Conservation (phyloP, 1,284 basidiomycete genomes). For the Cerioporus squamosus region DNA sequence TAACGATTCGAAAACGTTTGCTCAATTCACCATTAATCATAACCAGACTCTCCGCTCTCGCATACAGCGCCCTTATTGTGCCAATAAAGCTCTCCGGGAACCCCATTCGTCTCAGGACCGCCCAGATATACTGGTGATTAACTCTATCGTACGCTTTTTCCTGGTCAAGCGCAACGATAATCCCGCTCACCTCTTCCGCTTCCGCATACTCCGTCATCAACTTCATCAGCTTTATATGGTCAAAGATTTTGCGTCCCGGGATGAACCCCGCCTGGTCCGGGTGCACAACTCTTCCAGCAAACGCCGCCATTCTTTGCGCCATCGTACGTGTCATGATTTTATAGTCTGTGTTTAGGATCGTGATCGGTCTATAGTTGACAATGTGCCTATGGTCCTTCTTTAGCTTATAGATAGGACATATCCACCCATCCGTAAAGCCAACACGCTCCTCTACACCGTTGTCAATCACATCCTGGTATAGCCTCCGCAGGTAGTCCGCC, state of each 20-base stretch:
- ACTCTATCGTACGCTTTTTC: conserved; percentile 41
- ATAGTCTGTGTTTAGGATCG: conserved; percentile 39
- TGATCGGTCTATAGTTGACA: conserved; percentile 39
- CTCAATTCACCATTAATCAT: too few relatives aligned
- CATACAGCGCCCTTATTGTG: conserved; percentile 18
- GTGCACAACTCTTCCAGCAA: conserved; percentile 25
- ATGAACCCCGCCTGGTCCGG: conserved; percentile 37
- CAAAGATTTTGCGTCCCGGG: conserved; percentile 25
- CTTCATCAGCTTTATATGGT: conserved; percentile 29
- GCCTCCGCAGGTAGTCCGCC: background rate
- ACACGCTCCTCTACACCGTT: conserved; percentile 12
- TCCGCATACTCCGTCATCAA: conserved; percentile 32
- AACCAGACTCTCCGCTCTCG: too few relatives aligned
- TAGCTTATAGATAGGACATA: conserved; percentile 40
- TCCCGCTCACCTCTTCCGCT: conserved; percentile 25
- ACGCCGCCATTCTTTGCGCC: conserved; percentile 19
- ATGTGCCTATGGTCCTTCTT: conserved; percentile 27
- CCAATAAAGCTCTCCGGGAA: conserved; percentile 27
- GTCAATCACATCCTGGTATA: conserved; percentile 26
- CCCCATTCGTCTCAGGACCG: conserved; percentile 16
- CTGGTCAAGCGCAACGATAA: conserved; percentile 35
- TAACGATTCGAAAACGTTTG: too few relatives aligned
- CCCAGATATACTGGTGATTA: conserved; percentile 34
- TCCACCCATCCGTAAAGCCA: conserved; percentile 38
- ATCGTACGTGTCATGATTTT: conserved; percentile 32